Percentiles rank a stretch among this genome's conserved stretches.
Conservation (phyloP, 1,284 basidiomycete species). For the Microstroma glucosiphilum region DNA sequence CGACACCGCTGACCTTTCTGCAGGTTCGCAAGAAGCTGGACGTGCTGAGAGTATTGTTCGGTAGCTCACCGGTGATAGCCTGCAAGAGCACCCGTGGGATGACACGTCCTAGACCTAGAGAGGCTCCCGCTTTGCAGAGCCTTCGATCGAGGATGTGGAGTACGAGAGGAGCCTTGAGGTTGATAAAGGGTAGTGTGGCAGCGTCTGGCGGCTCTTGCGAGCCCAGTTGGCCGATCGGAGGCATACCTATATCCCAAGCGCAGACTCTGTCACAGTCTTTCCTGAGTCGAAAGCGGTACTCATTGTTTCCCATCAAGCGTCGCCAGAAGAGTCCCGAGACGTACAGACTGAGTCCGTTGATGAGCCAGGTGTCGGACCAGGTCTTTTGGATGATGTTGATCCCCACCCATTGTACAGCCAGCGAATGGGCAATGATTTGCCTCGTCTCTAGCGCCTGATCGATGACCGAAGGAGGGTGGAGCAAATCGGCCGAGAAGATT, state of each 20-base stretch:
- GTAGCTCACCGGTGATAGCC: slow-evolving; percentile 84
- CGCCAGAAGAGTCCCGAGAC: slow-evolving; percentile 82
- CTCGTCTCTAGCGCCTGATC: slow-evolving; percentile 90
- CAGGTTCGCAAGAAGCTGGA: slow-evolving; percentile 84
- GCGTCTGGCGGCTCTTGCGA: slow-evolving; percentile 61
- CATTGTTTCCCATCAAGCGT: slow-evolving; percentile 87
- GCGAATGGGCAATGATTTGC: slow-evolving; percentile 68
- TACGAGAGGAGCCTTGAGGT: slow-evolving; percentile 88
- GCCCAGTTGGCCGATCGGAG: slow-evolving; percentile 87
- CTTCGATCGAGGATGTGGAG: slow-evolving; percentile 90
- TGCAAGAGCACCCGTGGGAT: slow-evolving; percentile 91
- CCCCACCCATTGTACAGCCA: slow-evolving; percentile 94
- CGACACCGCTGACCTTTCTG: slow-evolving; percentile 73
- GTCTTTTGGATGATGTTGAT: slow-evolving; percentile 91
- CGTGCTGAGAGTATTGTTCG: slow-evolving; percentile 72
- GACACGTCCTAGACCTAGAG: slow-evolving; percentile 85
- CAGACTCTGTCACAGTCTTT: slow-evolving; percentile 94
- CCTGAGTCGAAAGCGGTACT: slow-evolving; percentile 89
- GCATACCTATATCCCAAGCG: slow-evolving; percentile 78
- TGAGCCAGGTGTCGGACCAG: slow-evolving; percentile 93
- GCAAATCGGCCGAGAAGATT: slow-evolving; percentile 71
- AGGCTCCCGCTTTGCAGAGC: slow-evolving; percentile 88
- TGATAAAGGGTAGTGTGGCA: slow-evolving; percentile 63
- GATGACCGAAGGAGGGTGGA: slow-evolving; percentile 81
- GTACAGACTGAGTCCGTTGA: slow-evolving; percentile 85